Conservation (phyloP, 345 rosid species). For the Excoecaria cochinchinensis region DNA sequence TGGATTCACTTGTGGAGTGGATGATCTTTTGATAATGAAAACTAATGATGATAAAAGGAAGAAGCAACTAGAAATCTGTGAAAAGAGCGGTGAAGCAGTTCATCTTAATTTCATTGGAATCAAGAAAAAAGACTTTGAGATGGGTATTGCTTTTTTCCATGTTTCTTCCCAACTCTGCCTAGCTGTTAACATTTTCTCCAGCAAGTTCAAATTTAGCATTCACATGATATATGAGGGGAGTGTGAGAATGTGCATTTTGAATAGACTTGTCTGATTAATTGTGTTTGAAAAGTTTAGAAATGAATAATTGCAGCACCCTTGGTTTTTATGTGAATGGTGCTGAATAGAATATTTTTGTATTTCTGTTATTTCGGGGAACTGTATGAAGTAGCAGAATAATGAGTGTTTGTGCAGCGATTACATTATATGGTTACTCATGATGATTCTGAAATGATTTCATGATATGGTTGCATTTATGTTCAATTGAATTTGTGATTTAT, state of each 20-base stretch:
- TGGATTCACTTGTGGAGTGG: constrained; percentile 97
- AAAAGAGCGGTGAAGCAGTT: constrained; percentile 62
- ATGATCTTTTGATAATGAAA: constrained; percentile 78
- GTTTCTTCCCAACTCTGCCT: not conserved
- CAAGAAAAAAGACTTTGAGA: constrained; percentile 36
- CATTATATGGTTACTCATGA: not conserved
- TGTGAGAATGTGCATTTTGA: not conserved
- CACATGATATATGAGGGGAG: not conserved
- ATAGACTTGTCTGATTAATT: not conserved
- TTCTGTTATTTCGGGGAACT: not conserved
- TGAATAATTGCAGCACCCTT: not conserved
- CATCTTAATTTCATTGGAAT: constrained; percentile 68
- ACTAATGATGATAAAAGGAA: constrained; percentile 65
- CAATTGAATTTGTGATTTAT: not conserved
- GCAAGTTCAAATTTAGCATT: not conserved
- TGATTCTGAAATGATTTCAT: not conserved
- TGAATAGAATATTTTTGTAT: not conserved
- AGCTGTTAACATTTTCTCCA: not conserved
- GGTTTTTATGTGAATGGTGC: not conserved
- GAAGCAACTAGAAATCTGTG: constrained; percentile 71
- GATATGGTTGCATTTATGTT: not conserved
- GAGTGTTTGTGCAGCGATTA: not conserved
- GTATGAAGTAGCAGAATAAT: not conserved
- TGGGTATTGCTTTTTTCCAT: constrained; percentile 42
- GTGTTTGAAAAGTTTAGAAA: not conserved